Percentiles rank a stretch among this genome's conserved stretches.
Conservation (phyloP, 2,329 filamentous ascomycete species). For the Colletotrichum chlorophyti region DNA sequence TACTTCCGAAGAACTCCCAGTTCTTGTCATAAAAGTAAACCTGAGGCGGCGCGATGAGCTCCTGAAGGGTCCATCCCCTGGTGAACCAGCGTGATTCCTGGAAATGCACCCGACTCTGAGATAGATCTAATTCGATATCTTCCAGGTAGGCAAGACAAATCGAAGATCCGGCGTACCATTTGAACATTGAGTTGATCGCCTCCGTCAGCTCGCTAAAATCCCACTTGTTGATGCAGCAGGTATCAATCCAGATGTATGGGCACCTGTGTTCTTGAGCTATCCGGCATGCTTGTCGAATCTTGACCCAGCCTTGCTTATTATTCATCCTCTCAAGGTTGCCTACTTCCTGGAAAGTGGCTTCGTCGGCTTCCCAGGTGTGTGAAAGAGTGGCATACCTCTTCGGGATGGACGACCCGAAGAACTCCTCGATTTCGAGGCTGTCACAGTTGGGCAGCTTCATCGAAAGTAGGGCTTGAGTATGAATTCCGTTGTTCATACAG, state of each 20-base stretch:
- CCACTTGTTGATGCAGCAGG: constrained; percentile 15
- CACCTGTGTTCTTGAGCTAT: neutral
- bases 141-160: constrained; percentile 21
- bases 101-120: no score
- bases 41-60: neutral
- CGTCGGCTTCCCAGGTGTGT: neutral
- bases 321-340: constrained; percentile 32
- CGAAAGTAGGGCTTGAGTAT: no score
- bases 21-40: neutral
- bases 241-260: constrained; percentile 13
- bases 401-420: neutral
- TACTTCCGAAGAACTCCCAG: neutral
- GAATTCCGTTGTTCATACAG: no score
- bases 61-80: constrained; percentile 10
- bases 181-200: constrained; percentile 22
- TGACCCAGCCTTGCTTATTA: constrained; percentile 38
- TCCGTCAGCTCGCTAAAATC: constrained; percentile 6
- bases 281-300: neutral
- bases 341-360: constrained; percentile 63
- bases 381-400: constrained; percentile 3
- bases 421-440: constrained; percentile 5
- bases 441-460: neutral
- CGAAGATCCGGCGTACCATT: neutral
- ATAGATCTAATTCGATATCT: constrained; percentile 8
- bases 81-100: neutral